Percentiles rank a stretch among this genome's conserved stretches.
These are phyloP conservation scores for Ilyonectria sp. DNA, from an alignment of 2,329 filamentous ascomycete species.

Conservation along the genomic window DNA sequence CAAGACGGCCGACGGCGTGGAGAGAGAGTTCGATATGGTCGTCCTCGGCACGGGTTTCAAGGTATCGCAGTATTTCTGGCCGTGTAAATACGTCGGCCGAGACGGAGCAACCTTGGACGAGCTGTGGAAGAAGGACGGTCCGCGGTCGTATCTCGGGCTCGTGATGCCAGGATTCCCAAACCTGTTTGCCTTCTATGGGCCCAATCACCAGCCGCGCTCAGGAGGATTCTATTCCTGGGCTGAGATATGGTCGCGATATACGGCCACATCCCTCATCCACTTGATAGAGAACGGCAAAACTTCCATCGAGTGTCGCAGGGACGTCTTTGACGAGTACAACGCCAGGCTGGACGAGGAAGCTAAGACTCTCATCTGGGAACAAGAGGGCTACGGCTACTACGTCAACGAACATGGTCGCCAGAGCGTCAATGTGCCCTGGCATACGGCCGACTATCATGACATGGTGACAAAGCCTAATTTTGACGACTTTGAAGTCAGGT, in stretches of 20 bases:
- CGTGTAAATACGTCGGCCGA: constrained; percentile 21
- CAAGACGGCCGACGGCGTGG: constrained; percentile 8
- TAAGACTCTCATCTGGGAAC: constrained; percentile 24
- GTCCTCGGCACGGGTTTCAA: constrained; percentile 29
- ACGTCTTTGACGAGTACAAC: constrained; percentile 25
- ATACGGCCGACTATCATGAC: constrained; percentile 23
- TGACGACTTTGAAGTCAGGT: constrained; percentile 27
- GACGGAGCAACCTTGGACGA: constrained; percentile 13
- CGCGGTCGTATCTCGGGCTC: constrained; percentile 21
- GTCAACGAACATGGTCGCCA: constrained; percentile 25
- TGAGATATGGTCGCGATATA: constrained; percentile 28
- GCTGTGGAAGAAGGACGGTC: constrained; percentile 25
- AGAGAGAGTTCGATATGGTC: constrained; percentile 10
- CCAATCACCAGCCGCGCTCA: constrained; percentile 24
- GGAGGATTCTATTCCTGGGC: constrained; percentile 29
- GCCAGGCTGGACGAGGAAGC: constrained; percentile 8
- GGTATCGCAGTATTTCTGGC: constrained; percentile 28
- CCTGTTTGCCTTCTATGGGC: constrained; percentile 24
- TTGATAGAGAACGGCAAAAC: constrained; percentile 25
- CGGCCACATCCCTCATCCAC: constrained; percentile 3
- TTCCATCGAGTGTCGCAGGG: constrained; percentile 19
- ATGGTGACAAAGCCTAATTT: constrained; percentile 24
- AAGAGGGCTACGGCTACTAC: constrained; percentile 19
- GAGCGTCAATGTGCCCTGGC: constrained; percentile 27
- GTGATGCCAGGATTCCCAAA: constrained; percentile 21